Evolutionary conservation across 2,329 filamentous ascomycete species (phyloP).

Genomic region (Epicoccum sorghinum): DNA sequence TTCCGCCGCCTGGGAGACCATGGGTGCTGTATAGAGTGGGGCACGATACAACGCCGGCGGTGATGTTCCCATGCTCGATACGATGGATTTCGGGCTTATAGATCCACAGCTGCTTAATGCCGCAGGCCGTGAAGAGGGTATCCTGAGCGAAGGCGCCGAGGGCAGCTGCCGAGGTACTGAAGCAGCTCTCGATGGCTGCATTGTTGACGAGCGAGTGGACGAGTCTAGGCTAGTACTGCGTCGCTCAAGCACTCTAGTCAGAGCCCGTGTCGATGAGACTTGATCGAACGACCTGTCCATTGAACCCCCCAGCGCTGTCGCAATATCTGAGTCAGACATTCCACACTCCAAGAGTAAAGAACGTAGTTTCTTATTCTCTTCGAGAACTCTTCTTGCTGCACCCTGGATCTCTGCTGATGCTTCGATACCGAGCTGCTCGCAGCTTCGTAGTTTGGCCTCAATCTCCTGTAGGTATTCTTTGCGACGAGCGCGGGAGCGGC

Average conservation of each 20-base stretch:
- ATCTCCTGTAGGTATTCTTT: constrained; percentile 76
- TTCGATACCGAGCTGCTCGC: constrained; percentile 69
- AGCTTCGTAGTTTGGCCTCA: constrained; percentile 67
- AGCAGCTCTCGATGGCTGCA: constrained; percentile 19
- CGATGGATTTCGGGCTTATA: constrained; percentile 40
- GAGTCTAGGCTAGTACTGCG: constrained; percentile 30
- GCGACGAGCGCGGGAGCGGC: constrained; percentile 73
- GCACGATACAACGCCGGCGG: constrained; percentile 31
- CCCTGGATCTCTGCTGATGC: constrained; percentile 74
- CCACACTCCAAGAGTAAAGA: constrained; percentile 64
- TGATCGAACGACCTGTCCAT: constrained; percentile 36
- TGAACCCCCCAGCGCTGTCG: constrained; percentile 32
- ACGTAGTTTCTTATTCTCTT: constrained; percentile 71
- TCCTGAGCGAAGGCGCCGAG: constrained; percentile 28
- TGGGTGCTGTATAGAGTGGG: constrained; percentile 29
- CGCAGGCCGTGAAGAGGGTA: constrained; percentile 28
- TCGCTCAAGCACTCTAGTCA: constrained; percentile 41
- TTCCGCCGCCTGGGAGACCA: constrained; percentile 26
- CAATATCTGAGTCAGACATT: constrained; percentile 62
- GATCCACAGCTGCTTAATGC: constrained; percentile 36
- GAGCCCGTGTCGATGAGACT: constrained; percentile 32
- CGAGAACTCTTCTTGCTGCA: constrained; percentile 70
- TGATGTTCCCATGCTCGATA: constrained; percentile 41
- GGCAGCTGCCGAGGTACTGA: constrained; percentile 27
- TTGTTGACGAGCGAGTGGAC: constrained; percentile 26